Base-by-base conservation (phyloP, 352 stramenopile species). In the Elongisporangium prolatum region DNA sequence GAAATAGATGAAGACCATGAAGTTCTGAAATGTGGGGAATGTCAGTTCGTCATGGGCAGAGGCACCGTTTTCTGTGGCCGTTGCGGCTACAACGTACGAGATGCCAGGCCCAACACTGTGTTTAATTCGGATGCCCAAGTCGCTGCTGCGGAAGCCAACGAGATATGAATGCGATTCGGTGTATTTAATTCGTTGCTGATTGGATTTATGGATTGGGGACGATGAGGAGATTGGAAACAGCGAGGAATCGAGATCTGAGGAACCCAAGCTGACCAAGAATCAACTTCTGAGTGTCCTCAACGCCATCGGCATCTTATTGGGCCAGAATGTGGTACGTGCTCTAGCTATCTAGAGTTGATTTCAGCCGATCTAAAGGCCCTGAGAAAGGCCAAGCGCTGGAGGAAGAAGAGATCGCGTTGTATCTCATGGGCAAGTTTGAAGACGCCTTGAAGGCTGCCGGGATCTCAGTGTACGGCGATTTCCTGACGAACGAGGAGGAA, bases 401-500 rank as follows among this genome's bases (percentile, higher is more conserved):
- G 3, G 84, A 95, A 61, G 84, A 95, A 64, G 82, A 95, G 56
- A 55, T 95, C 51, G 86, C 86, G 44, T 91, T 82, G 61, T 95
- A 93, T 64, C 70, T 95, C 48, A 93, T 95, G 86, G 86, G 84
- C 56, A 82, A 93, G 64, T 95, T 95, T 52, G 86, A 95, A 54
- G 84, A 95, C 61, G 84, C 84, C 60, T 92, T 95, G 84, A 95
- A 93, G 69, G 84, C 81, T 18, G 93, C 93, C 53, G 86, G 93
- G 68, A 80, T 77, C 61, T 82, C 93, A 69, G 82, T 93, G 58
- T 95, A 95, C 65, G 80, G 77, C 66, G 93, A 95, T 68, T 91
- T 90, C 71, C 82, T 91, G 72, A 93, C 84, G 48, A 93, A 82
- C 17, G 86, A 95, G 67, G 82, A 91, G 56, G 82, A 95, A 53